Evolutionary conservation across 371 early-diverging fungal species (phyloP), one percentile per base, ranked within the genome.

Genomic region (Haplosporangium sp.): DNA sequence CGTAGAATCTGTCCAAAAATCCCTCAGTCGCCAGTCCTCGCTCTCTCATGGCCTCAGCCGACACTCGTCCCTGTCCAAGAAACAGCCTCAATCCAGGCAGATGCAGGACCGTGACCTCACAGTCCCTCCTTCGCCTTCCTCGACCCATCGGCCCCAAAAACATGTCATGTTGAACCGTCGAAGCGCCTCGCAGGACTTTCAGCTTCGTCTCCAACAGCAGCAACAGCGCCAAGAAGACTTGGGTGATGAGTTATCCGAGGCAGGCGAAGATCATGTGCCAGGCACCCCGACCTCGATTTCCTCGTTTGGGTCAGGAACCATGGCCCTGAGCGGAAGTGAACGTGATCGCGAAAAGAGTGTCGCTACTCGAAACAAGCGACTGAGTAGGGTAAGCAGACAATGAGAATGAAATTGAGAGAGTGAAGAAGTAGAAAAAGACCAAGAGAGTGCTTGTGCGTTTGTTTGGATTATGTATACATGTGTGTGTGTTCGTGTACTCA

Each of bases 151-250:
- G 16, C 72, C 72, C 6, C 67, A 60, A 36, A 62, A 64, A n/a
- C 79, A 77, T 57, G 64, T 67, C 46, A 77, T 77, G 79, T 37
- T 77, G 46, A 72, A 77, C 58, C 79, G 79, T n/a, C 64, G 68
- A 8, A 67, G 68, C 36, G 57, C 42, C 10, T 77, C 79, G 11
- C 72, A 68, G 48, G 72, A 72, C 46, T 67, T 68, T 51, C 72
- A 71, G 20, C 36, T 64, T 36, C 70, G 70, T n/a, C 60, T 66
- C 43, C 70, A 75, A 14, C 75, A 69, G 18, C 76, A 74, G 18
- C 74, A 69, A 43, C 69, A 70, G 59, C 69, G 59, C 6, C 70
- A 69, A 47, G 65, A 69, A 9, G 75, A 69, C 14, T 23, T 69
- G 45, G 66, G 64, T 41, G 76, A 70, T n/a, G 76, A 75, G 18